Percentiles rank a stretch among this genome's conserved stretches.
Evolutionary conservation across 2,329 filamentous ascomycete genomes (phyloP).

Genomic region (Cordyceps farinosa): DNA sequence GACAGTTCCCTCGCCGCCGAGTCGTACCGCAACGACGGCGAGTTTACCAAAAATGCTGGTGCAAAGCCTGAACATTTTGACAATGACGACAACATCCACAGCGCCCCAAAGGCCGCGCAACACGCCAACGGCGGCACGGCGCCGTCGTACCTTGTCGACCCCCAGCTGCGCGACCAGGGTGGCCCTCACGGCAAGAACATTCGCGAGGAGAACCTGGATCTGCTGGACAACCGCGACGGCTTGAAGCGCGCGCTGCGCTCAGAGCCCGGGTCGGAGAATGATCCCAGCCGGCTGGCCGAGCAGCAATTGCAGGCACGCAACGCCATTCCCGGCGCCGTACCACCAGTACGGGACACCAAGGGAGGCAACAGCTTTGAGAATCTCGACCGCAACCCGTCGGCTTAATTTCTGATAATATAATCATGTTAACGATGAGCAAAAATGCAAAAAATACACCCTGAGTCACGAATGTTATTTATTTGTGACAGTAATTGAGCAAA

Average conservation of each 20-base stretch:
- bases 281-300: slow-evolving; percentile 46
- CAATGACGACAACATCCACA: background rate
- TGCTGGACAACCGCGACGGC: slow-evolving; percentile 33
- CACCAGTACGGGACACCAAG: background rate
- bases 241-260: slow-evolving; percentile 37
- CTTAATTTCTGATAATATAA: background rate
- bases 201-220: slow-evolving; percentile 35
- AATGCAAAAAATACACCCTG: background rate
- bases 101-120: slow-evolving; percentile 18
- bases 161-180: slow-evolving; percentile 29
- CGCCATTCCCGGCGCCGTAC: background rate
- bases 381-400: background rate
- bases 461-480: too few species aligned
- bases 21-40: slow-evolving; percentile 58
- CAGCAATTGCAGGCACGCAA: slow-evolving; percentile 33
- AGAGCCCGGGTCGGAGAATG: slow-evolving; percentile 45
- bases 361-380: background rate
- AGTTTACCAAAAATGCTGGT: slow-evolving; percentile 57
- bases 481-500: background rate
- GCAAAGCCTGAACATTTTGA: slow-evolving; percentile 29
- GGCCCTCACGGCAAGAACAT: slow-evolving; percentile 45
- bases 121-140: slow-evolving; percentile 28
- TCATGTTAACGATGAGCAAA: background rate
- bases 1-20: slow-evolving; percentile 74
- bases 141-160: slow-evolving; percentile 37